Evolutionary conservation across 1,284 basidiomycete species (phyloP).

Genomic region (Leccinum glutinopallens): DNA sequence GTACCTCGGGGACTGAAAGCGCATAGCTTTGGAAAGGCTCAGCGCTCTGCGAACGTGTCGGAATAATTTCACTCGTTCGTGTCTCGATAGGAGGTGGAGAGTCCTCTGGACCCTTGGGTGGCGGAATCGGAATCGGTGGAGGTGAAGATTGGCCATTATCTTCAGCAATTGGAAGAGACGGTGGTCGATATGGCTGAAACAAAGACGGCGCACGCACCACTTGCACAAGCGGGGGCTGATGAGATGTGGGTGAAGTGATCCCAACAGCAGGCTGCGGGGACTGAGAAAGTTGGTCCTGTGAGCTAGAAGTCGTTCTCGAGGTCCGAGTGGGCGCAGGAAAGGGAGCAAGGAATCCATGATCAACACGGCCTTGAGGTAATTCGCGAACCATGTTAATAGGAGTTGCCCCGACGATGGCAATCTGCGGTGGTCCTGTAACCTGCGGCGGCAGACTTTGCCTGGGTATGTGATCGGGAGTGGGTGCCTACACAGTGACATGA

Average conservation of each 20-base stretch:
- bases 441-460: slow-evolving; percentile 17
- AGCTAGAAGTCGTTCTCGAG: slow-evolving; percentile 29
- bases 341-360: slow-evolving; percentile 31
- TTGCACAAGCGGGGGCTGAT: slow-evolving; percentile 24
- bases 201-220: slow-evolving; percentile 26
- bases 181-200: slow-evolving; percentile 31
- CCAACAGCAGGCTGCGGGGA: slow-evolving; percentile 17
- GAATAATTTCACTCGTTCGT: slow-evolving; percentile 32
- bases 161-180: slow-evolving; percentile 22
- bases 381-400: slow-evolving; percentile 23
- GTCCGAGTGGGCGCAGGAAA: slow-evolving; percentile 31
- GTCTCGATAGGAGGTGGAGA: slow-evolving; percentile 27
- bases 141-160: slow-evolving; percentile 30
- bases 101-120: slow-evolving; percentile 31
- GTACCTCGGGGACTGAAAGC: slow-evolving; percentile 20
- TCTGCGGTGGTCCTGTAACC: slow-evolving; percentile 30
- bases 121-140: slow-evolving; percentile 34
- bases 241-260: slow-evolving; percentile 12
- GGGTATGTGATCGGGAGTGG: slow-evolving; percentile 25
- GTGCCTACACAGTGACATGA: slow-evolving; percentile 16
- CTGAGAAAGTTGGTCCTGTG: slow-evolving; percentile 26
- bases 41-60: slow-evolving; percentile 21
- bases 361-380: slow-evolving; percentile 27
- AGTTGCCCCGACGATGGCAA: slow-evolving; percentile 36
- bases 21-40: slow-evolving; percentile 4